A percentile compares a stretch with the other conserved stretches of the same genome.
phyloP scores from a whole-genome alignment of 139 green algal genomes.

The Closterium sp. region DNA sequence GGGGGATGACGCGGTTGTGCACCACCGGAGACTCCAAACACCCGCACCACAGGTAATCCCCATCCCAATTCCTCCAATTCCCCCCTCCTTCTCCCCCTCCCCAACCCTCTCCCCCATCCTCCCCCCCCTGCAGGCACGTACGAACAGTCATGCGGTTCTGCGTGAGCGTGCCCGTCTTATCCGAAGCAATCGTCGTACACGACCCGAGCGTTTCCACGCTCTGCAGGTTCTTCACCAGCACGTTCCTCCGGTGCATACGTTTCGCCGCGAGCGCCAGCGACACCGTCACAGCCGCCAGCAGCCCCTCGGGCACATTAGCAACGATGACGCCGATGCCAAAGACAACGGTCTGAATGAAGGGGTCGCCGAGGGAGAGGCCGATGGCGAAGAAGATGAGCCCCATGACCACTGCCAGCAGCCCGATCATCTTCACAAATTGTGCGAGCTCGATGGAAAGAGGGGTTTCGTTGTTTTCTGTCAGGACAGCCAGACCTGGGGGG shows the following conservation, averaged over 20 bases:
- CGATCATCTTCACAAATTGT: slow-evolving; percentile 50
- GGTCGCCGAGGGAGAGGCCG: slow-evolving; percentile 49
- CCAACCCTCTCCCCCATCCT: not conserved
- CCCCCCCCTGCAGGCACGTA: slow-evolving; percentile 11
- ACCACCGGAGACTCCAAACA: too few relatives aligned
- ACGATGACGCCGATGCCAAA: slow-evolving; percentile 71
- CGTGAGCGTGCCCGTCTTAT: slow-evolving; percentile 62
- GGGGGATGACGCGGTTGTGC: too few relatives aligned
- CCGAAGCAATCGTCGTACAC: slow-evolving; percentile 59
- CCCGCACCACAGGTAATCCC: too few relatives aligned
- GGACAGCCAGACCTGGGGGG: not conserved
- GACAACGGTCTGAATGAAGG: slow-evolving; percentile 56
- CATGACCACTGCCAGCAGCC: slow-evolving; percentile 43
- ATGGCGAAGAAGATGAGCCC: slow-evolving; percentile 57
- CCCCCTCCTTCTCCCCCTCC: too few relatives aligned
- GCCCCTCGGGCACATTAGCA: slow-evolving; percentile 60
- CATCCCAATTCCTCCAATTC: not conserved
- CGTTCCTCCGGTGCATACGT: slow-evolving; percentile 55
- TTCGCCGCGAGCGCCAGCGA: slow-evolving; percentile 52
- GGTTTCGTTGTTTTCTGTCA: not conserved
- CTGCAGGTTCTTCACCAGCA: slow-evolving; percentile 61
- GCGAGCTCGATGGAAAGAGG: not conserved
- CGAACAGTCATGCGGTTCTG: slow-evolving; percentile 63
- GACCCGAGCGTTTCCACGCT: slow-evolving; percentile 58
- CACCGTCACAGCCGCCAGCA: slow-evolving; percentile 51